Conservation (phyloP, 2,329 filamentous ascomycete genomes). For the Aspergillus aculeatinus region DNA sequence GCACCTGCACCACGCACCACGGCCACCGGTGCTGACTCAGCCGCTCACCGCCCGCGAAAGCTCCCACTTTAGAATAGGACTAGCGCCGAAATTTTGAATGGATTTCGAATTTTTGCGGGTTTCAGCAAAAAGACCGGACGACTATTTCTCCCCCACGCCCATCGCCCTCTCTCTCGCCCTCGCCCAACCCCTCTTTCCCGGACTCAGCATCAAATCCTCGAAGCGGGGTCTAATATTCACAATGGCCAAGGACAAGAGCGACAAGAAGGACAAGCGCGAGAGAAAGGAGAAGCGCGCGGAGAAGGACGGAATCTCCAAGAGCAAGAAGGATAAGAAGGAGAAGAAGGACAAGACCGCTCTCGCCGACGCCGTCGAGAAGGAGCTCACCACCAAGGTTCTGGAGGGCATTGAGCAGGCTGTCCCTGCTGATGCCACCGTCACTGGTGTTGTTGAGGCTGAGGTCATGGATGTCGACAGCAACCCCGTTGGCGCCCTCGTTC, state of each 20-base stretch:
- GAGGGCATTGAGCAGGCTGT: conserved; percentile 36
- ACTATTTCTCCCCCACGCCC: conserved; percentile 24
- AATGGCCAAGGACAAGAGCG: conserved; percentile 48
- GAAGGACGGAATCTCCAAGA: conserved; percentile 47
- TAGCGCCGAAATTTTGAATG: conserved; percentile 40
- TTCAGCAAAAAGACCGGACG: conserved; percentile 13
- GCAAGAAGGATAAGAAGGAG: conserved; percentile 49
- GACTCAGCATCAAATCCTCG: conserved; percentile 8
- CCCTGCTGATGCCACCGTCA: conserved; percentile 21
- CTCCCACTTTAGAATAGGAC: conserved; percentile 24
- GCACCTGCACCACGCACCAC: conserved; percentile 7
- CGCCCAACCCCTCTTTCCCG: conserved; percentile 10
- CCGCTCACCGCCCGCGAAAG: conserved; percentile 21
- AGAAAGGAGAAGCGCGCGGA: conserved; percentile 47
- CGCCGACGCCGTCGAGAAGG: conserved; percentile 41
- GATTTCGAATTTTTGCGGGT: conserved; percentile 31
- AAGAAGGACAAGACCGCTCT: conserved; percentile 44
- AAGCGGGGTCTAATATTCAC: conserved; percentile 24
- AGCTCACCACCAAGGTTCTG: conserved; percentile 38
- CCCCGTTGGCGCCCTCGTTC: conserved; percentile 49
- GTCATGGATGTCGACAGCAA: conserved; percentile 30
- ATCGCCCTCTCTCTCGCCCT: conserved; percentile 16
- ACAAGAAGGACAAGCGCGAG: conserved; percentile 49
- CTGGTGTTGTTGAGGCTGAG: conserved; percentile 27
- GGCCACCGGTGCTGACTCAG: conserved; percentile 23